These are phyloP conservation scores for Penicillium capsulatum DNA, from an alignment of 2,329 filamentous ascomycete genomes.

Conservation along the genomic window DNA sequence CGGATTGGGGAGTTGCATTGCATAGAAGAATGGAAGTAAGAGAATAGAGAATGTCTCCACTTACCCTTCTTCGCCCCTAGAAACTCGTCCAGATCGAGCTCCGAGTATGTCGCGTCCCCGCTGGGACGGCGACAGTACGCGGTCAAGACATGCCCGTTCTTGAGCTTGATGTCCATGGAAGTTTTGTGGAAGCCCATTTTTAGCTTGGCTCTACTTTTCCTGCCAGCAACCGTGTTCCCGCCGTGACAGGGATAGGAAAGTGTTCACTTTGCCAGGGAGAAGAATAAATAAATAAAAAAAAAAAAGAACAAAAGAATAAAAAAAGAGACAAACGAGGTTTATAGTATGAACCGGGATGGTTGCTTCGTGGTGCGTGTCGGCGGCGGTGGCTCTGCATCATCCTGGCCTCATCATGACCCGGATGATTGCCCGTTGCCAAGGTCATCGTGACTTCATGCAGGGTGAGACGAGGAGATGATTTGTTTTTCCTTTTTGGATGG, in stretches of 20 bases:
- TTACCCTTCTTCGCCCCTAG: constrained; percentile 18
- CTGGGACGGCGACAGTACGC: constrained; percentile 18
- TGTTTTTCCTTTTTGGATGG: no score
- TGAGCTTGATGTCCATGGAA: constrained; percentile 18
- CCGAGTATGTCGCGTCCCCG: constrained; percentile 18
- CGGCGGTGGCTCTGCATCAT: constrained; percentile 19
- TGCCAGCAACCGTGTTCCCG: no score
- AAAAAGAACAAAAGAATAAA: no score
- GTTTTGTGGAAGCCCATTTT: constrained; percentile 22
- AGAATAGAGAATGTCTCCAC: no score
- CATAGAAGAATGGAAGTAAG: no score
- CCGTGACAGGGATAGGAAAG: no score
- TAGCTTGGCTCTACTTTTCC: neutral
- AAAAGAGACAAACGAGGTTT: neutral
- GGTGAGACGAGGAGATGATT: constrained; percentile 3
- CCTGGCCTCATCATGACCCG: constrained; percentile 17
- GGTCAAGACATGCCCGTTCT: constrained; percentile 17
- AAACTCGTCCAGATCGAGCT: constrained; percentile 18
- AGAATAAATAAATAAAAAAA: no score
- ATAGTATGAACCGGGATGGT: neutral
- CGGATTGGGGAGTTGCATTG: no score
- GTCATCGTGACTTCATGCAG: constrained; percentile 20
- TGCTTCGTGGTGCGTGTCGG: constrained; percentile 7
- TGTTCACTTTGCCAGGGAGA: no score
- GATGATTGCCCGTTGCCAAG: neutral